phyloP scores from a whole-genome alignment of 1,139 yeast species.

The Scheffersomyces stambukii region DNA sequence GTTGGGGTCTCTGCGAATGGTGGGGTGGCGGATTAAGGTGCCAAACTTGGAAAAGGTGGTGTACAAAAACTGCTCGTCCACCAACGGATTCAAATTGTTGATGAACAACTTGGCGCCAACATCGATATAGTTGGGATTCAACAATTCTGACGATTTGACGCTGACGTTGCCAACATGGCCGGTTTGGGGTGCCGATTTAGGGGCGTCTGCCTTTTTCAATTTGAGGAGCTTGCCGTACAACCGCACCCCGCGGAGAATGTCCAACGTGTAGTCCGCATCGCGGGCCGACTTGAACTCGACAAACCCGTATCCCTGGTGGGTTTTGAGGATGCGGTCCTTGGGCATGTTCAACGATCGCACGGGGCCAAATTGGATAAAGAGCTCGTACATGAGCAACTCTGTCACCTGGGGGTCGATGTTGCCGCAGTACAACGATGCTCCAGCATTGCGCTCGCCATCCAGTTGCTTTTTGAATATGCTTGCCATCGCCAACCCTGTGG shows the following conservation, averaged over 20 bases:
- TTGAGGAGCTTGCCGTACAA: conserved; percentile 63
- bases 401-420: conserved; percentile 73
- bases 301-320: conserved; percentile 87
- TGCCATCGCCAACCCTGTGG: conserved; percentile 24
- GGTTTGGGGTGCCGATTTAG: not conserved
- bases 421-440: conserved; percentile 76
- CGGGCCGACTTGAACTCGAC: conserved; percentile 58
- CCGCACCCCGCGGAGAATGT: conserved; percentile 57
- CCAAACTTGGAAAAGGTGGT: conserved; percentile 76
- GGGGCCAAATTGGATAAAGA: conserved; percentile 85
- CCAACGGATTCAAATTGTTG: conserved; percentile 66
- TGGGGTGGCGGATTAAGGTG: conserved; percentile 47
- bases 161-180: conserved; percentile 6
- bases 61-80: conserved; percentile 55
- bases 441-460: conserved; percentile 52
- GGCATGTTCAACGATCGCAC: conserved; percentile 70
- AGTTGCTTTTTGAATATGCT: conserved; percentile 28
- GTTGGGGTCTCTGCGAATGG: conserved; percentile 47
- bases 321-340: conserved; percentile 64
- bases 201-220: conserved; percentile 47
- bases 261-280: conserved; percentile 71
- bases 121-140: conserved; percentile 26
- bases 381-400: conserved; percentile 68
- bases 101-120: conserved; percentile 77
- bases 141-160: conserved; percentile 4